Conservation (phyloP, 345 rosid genomes). For the Triadica sebifera region DNA sequence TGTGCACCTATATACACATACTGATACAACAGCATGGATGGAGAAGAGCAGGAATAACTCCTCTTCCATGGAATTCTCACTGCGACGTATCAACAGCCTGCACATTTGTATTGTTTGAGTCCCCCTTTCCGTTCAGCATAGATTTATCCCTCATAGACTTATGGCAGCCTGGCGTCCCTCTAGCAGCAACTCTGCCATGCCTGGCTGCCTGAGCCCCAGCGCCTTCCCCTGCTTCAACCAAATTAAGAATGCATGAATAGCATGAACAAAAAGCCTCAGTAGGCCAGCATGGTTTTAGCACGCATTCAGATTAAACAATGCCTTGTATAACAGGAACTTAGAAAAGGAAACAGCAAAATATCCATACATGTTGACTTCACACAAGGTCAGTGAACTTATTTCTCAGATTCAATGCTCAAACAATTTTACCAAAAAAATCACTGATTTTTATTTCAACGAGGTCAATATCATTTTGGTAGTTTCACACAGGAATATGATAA, state of each 20-base stretch:
- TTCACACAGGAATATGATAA: background rate
- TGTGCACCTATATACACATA: slow-evolving; percentile 14
- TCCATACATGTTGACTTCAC: background rate
- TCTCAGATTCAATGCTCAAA: too few relatives aligned
- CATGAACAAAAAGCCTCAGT: background rate
- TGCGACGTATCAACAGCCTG: slow-evolving; percentile 26
- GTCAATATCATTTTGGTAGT: background rate
- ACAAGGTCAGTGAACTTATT: background rate
- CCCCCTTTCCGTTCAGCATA: slow-evolving; percentile 32
- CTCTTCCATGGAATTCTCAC: slow-evolving; percentile 5
- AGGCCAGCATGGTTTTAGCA: background rate
- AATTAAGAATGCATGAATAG: slow-evolving; percentile 6
- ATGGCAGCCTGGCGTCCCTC: slow-evolving; percentile 35
- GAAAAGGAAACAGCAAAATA: background rate
- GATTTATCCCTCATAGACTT: slow-evolving; percentile 34
- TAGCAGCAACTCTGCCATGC: slow-evolving; percentile 33
- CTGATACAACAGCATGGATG: background rate
- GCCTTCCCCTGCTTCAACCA: slow-evolving; percentile 33
- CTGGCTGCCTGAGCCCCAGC: slow-evolving; percentile 35
- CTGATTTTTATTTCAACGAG: background rate
- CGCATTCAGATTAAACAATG: background rate
- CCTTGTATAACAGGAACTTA: background rate
- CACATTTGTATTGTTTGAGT: slow-evolving; percentile 31
- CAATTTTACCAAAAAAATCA: too few relatives aligned
- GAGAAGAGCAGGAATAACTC: background rate